Percentiles rank a stretch among this genome's conserved stretches.
These are phyloP conservation scores for Plantago major DNA, from an alignment of 257 asterid species.

Conservation along the genomic window DNA sequence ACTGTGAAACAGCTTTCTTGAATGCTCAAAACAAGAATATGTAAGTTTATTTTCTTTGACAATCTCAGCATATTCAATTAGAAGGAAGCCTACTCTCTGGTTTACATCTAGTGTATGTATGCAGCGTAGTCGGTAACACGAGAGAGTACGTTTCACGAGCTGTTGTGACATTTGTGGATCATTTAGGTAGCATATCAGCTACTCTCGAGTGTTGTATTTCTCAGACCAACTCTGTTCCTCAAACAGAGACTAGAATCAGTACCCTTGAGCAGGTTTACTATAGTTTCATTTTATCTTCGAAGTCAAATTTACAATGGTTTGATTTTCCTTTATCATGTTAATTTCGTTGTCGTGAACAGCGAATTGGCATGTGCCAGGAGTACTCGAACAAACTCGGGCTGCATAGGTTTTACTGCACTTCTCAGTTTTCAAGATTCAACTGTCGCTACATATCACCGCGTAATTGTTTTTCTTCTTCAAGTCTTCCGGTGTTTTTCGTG, in stretches of 20 bases:
- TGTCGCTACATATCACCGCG: slow-evolving; percentile 47
- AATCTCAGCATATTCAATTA: background rate
- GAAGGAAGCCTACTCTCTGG: background rate
- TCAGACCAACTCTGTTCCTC: slow-evolving; percentile 29
- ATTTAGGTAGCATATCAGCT: slow-evolving; percentile 59
- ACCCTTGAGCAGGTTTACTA: slow-evolving; percentile 40
- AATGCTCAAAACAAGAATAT: slow-evolving; percentile 36
- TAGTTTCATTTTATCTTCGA: background rate
- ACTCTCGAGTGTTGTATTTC: slow-evolving; percentile 42
- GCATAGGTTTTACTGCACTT: slow-evolving; percentile 30
- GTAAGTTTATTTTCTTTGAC: slow-evolving; percentile 22
- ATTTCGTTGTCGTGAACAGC: slow-evolving; percentile 25
- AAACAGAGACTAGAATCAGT: slow-evolving; percentile 38
- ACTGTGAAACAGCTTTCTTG: slow-evolving; percentile 47
- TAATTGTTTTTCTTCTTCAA: slow-evolving; percentile 17
- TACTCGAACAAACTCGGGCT: slow-evolving; percentile 42
- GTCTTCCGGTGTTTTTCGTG: background rate
- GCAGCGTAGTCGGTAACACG: slow-evolving; percentile 58
- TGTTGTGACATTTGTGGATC: slow-evolving; percentile 56
- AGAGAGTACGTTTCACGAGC: slow-evolving; percentile 53
- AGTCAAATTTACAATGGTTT: background rate
- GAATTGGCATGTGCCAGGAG: slow-evolving; percentile 47
- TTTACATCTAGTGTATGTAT: background rate
- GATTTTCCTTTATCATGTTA: background rate
- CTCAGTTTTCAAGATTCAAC: slow-evolving; percentile 35